Conservation (phyloP, 495 filamentous ascomycete genomes). For the Diplogelasinospora grovesii region DNA sequence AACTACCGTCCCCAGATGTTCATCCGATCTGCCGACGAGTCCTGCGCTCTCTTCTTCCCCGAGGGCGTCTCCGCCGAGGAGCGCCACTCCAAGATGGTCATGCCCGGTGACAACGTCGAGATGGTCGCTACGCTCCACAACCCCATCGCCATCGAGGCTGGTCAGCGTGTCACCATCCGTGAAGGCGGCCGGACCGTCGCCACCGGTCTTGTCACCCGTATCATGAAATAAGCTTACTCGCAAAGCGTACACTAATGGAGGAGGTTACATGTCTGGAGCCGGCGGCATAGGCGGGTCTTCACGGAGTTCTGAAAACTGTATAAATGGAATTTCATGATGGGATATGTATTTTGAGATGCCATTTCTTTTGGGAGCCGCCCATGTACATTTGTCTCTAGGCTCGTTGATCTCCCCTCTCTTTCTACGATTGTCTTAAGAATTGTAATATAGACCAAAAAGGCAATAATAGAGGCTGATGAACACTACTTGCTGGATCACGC, state of each 20-base stretch:
- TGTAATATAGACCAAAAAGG: conserved; percentile 29
- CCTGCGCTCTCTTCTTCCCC: conserved; percentile 73
- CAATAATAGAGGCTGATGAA: conserved; percentile 20
- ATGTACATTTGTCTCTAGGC: conserved; percentile 14
- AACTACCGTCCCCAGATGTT: conserved; percentile 96
- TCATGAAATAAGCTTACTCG: conserved; percentile 62
- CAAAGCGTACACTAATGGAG: not conserved
- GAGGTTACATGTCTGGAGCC: not conserved
- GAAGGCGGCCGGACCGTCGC: conserved; percentile 93
- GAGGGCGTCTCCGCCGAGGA: conserved; percentile 68
- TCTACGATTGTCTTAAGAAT: conserved; percentile 21
- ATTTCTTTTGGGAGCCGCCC: conserved; percentile 11
- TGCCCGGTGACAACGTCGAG: conserved; percentile 98
- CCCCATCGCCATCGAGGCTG: conserved; percentile 78
- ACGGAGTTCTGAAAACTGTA: not conserved
- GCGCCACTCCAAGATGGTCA: conserved; percentile 63
- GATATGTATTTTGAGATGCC: not conserved
- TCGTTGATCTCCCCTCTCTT: conserved; percentile 26
- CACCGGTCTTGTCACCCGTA: conserved; percentile 83
- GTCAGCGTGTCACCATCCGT: conserved; percentile 92
- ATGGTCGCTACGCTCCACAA: conserved; percentile 76
- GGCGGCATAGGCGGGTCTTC: too few relatives aligned
- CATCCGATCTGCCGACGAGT: conserved; percentile 90
- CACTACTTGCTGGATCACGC: too few relatives aligned
- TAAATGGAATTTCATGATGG: conserved; percentile 12